A percentile compares a stretch with the other conserved stretches of the same genome.
phyloP scores from a whole-genome alignment of 768 basidiomycete species.

The Boletales sp. region DNA sequence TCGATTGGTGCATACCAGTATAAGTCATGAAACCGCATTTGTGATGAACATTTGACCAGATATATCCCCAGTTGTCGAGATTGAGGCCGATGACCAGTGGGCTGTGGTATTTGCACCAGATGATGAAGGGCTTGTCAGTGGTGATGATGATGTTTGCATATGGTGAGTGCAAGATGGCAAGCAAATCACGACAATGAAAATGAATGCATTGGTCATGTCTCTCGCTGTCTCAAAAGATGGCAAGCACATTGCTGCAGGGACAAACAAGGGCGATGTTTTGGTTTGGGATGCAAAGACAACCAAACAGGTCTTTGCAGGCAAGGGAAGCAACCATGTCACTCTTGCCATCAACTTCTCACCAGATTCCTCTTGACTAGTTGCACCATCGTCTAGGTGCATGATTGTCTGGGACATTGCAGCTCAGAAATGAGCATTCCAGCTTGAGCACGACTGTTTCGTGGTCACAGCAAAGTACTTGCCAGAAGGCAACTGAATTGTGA shows the following conservation, averaged over 20 bases:
- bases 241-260: constrained; percentile 4
- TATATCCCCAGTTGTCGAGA: no score
- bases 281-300: not conserved
- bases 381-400: not conserved
- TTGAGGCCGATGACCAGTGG: no score
- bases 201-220: not conserved
- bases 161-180: not conserved
- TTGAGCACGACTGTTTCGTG: not conserved
- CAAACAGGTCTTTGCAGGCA: not conserved
- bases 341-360: constrained; percentile 4
- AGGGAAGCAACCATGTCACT: no score
- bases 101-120: no score
- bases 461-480: not conserved
- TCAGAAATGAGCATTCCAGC: not conserved
- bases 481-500: not conserved
- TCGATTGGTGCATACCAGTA: no score
- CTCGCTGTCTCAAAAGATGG: constrained; percentile 1
- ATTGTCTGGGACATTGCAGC: not conserved
- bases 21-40: no score
- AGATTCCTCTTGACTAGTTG: not conserved
- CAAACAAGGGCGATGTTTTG: not conserved
- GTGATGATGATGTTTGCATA: not conserved
- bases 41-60: no score
- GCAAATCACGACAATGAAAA: not conserved
- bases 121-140: no score